Base-by-base conservation (phyloP, 768 basidiomycete genomes). In the Leccinum barrowsii region DNA sequence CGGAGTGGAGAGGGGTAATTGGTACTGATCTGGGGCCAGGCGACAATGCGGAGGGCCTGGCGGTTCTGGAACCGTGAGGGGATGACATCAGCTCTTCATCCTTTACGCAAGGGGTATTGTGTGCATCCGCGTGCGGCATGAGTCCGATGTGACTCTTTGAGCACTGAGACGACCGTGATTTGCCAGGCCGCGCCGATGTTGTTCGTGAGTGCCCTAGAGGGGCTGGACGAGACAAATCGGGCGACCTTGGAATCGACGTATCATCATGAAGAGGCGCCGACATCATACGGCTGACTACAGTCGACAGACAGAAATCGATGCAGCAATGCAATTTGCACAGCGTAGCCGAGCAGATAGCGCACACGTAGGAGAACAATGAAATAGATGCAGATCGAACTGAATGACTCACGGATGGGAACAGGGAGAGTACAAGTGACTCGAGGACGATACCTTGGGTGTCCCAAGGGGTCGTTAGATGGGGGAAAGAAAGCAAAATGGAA, bases 1-100 rank as follows among this genome's bases (percentile, higher is more conserved):
- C 67, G 68, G 66, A 71, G 62, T 69, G 66, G 70, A 62, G 67
- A 63, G 58, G 59, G 55, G 65, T 58, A 40, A 65, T 67, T 69
- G 65, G 58, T 59, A 42, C 15, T 42, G 59, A 62, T 67, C 62
- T 60, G 67, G 63, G 56, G 58, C 65, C 75, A 62, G 79, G 77
- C 79, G 77, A 78, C 81, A 82, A 80, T 73, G 75, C 66, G 60
- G 74, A 77, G 72, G 74, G 79, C 83, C 82, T 79, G 74, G 75
- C 67, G 54, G 58, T 68, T 80, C 85, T 87, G 80, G 73, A 79
- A 80, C 76, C 75, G 68, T 46, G 81, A 67, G 59, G 69, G 62
- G 55, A 57, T 56, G 51, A 40, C 34, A 58, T 73, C 71, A 87
- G 86, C 75, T 77, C 73, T 72, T 74, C 69, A 65, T 81, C 75